Evolutionary conservation across 805 yeast species (phyloP), one percentile per base, ranked within the genome.

Genomic region (Maudiozyma turicensis): DNA sequence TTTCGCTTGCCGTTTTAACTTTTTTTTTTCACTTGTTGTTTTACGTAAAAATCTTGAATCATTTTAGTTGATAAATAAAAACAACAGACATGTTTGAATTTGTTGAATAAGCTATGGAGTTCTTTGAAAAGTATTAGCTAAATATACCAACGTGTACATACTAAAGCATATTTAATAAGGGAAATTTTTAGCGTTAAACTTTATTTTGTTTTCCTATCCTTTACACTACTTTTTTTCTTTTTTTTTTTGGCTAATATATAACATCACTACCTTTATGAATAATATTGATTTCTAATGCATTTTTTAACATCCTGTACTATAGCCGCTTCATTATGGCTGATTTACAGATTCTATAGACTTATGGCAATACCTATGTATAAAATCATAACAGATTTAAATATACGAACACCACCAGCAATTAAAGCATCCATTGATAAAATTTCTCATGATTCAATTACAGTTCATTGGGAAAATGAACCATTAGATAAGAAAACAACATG

Each of bases 381-480:
- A 37, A 58, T 65, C 26, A 63, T 63, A 14, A 56, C 56, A 33
- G 58, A 59, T 31, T 45, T 63, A 41, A 58, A 60, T 42, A 56
- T 65, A 20, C 55, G 54, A 39, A 60, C 61, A 10, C 68, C 69
- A 32, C 64, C 65, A 14, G 60, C 67, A 3, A 58, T 63, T 5
- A 64, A 64, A 47, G 61, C 64, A 5, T 64, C 69, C 2, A 61
- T 65, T 26, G 69, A 65, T 49, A 59, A 54, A 40, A 58, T 65
- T n/a, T 53, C 64, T 5, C 50, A 48, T 14, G 53, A 55, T 38
- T 55, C 66, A 1, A 56, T 65, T 7, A 60, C 67, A 3, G 49
- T 65, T 11, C 67, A 64, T 52, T 65, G 69, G 69, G 69, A 65
- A 49, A 65, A 65, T 48, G 66, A 64, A 46, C 53, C 56, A 2